Base-by-base conservation (phyloP, 805 yeast species). In the Ogataea ganodermae region DNA sequence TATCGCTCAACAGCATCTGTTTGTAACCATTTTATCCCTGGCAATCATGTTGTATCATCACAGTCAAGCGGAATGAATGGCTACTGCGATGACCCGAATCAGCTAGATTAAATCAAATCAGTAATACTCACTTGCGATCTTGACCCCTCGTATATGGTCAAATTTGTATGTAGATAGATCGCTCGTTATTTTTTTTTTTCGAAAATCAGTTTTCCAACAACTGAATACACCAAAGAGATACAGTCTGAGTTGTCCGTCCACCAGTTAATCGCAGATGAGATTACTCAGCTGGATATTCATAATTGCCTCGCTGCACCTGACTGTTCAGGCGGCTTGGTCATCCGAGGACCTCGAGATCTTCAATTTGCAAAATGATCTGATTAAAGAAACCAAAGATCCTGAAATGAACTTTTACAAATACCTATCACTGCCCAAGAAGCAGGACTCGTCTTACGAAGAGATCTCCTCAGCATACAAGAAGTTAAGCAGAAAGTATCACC, bases 301-400 rank as follows among this genome's bases (percentile, higher is more conserved):
- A 9, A 6, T 51, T 23, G 16, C 20, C 12, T n/a, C 47, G 5
- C 39, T 47, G 7, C 31, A 44, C 10, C 20, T 49, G 27, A 3
- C 44, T 1, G 35, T 44, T 2, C 18, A 23, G 14, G 57, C 52
- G 6, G 55, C 60, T 2, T 60, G 62, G 62, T 48, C 61, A 1
- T 45, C 82, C 0, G 81, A 79, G 46, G 97, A 92, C 65, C 74
- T 85, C 27, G 97, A 91, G 68, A 82, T 92, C 46, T 90, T 92
- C 70, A 74, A 77, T 45, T 64, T 91, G 35, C 75, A 74, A 42
- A 63, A 71, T 36, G 90, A 84, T 54, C 72, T 87, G 44, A 91
- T 94, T 3, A 55, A 65, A 17, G 59, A 61, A 43, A 92, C 95
- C 2, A 57, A 65, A 17, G 53, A 56, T 27, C 43, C 52, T 12